Evolutionary conservation across 805 yeast genomes (phyloP).

Genomic region (Candida pseudofarinosa): DNA sequence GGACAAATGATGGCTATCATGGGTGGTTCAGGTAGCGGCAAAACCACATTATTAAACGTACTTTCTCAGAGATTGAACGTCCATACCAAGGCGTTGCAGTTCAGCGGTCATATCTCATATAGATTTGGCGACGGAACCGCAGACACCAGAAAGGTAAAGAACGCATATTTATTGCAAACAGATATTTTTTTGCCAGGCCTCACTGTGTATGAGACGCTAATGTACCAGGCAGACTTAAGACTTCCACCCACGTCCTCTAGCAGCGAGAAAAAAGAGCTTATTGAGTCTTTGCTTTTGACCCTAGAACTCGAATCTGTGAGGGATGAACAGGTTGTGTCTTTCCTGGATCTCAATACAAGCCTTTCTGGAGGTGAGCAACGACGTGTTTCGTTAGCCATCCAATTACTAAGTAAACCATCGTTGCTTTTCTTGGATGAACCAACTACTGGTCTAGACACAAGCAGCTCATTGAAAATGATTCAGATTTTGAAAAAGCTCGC

Average conservation of each 20-base stretch:
- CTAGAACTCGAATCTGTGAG: conserved; percentile 64
- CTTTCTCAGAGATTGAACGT: conserved; percentile 50
- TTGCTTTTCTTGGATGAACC: conserved; percentile 81
- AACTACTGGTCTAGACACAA: conserved; percentile 82
- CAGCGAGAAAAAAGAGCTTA: conserved; percentile 44
- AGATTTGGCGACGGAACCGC: conserved; percentile 5
- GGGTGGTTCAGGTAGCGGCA: conserved; percentile 88
- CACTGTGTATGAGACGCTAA: conserved; percentile 67
- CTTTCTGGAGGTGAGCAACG: conserved; percentile 85
- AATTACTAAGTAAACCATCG: conserved; percentile 71
- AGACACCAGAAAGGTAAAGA: conserved; percentile 16
- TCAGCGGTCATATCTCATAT: conserved; percentile 42
- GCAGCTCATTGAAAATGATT: conserved; percentile 64
- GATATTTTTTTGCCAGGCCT: conserved; percentile 69
- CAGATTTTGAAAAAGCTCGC: conserved; percentile 51
- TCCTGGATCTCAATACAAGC: conserved; percentile 45
- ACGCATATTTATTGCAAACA: conserved; percentile 72
- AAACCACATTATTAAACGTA: conserved; percentile 72
- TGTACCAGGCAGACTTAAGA: conserved; percentile 68
- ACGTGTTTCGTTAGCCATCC: conserved; percentile 73
- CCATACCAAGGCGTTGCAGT: conserved; percentile 35
- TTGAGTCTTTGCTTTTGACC: conserved; percentile 57
- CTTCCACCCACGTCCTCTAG: conserved; percentile 45
- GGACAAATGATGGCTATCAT: conserved; percentile 73
- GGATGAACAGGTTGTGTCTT: conserved; percentile 51